Conservation (phyloP, 768 basidiomycete genomes). For the Cubamyces lactineus region DNA sequence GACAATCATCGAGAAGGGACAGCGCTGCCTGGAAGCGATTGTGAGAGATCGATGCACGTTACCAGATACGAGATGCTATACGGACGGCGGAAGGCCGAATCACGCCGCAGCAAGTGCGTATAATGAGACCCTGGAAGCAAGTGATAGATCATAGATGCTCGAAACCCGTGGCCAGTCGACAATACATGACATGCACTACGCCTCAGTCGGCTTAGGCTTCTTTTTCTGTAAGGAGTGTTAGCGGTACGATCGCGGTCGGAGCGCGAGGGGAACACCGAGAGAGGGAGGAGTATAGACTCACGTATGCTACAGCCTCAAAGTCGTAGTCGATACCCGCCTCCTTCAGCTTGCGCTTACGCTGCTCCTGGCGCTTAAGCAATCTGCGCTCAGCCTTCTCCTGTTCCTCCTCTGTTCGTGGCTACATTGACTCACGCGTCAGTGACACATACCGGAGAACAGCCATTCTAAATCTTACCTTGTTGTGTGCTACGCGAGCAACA, state of each 20-base stretch:
- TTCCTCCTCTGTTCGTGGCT: conserved; percentile 78
- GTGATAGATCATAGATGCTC: neutral
- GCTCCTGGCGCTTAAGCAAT: conserved; percentile 74
- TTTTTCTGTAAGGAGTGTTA: conserved; percentile 37
- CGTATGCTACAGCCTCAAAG: conserved; percentile 80
- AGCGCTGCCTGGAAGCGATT: no score
- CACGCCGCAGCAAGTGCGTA: neutral
- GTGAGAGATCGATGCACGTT: no score
- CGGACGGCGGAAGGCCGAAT: neutral
- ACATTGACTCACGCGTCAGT: neutral
- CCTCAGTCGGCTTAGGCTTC: conserved; percentile 36
- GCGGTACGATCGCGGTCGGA: neutral
- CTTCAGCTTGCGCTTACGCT: conserved; percentile 77
- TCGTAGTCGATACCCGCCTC: conserved; percentile 88
- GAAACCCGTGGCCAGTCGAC: neutral
- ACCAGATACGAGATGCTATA: neutral
- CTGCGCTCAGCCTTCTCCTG: conserved; percentile 65
- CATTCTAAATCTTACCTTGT: conserved; percentile 62
- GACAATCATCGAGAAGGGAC: no score
- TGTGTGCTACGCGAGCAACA: conserved; percentile 72
- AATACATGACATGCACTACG: conserved; percentile 14
- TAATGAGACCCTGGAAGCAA: neutral
- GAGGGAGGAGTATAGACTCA: conserved; percentile 44
- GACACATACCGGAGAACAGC: neutral
- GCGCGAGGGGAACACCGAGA: neutral